phyloP scores from a whole-genome alignment of 2,329 filamentous ascomycete genomes.

The Blastomyces parvus region DNA sequence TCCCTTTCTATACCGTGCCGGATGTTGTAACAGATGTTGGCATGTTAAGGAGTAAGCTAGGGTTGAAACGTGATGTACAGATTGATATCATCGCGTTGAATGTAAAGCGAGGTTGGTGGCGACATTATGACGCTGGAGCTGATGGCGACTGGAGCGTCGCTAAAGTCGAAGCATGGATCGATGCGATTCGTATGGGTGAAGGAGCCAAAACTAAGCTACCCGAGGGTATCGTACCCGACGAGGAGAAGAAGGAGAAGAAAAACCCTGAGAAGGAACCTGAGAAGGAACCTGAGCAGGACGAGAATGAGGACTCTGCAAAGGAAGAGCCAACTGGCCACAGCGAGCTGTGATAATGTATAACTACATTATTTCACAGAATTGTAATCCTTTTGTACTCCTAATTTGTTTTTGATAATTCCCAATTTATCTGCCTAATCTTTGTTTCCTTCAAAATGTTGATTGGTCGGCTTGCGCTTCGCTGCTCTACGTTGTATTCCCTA shows the following conservation, averaged over 20 bases:
- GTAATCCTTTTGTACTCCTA: background rate
- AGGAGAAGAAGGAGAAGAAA: constrained; percentile 40
- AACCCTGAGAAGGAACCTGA: constrained; percentile 42
- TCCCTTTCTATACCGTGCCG: constrained; percentile 74
- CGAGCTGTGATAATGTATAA: constrained; percentile 28
- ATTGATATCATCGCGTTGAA: constrained; percentile 75
- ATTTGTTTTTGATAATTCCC: background rate
- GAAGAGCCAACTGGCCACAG: constrained; percentile 37
- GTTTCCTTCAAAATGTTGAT: background rate
- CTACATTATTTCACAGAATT: background rate
- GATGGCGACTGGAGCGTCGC: constrained; percentile 44
- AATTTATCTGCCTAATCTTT: background rate
- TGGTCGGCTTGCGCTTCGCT: background rate
- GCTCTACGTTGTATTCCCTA: background rate
- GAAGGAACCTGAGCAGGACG: constrained; percentile 20
- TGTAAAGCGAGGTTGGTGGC: constrained; percentile 77
- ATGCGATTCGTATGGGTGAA: constrained; percentile 83
- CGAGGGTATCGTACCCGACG: constrained; percentile 45
- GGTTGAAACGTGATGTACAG: constrained; percentile 44
- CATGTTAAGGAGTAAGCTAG: constrained; percentile 52
- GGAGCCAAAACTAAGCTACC: constrained; percentile 68
- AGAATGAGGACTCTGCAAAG: too few relatives aligned
- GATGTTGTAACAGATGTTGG: constrained; percentile 48
- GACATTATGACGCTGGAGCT: constrained; percentile 52
- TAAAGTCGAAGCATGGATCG: constrained; percentile 74